phyloP scores from a whole-genome alignment of 116 monocot species.

The Zostera marina region DNA sequence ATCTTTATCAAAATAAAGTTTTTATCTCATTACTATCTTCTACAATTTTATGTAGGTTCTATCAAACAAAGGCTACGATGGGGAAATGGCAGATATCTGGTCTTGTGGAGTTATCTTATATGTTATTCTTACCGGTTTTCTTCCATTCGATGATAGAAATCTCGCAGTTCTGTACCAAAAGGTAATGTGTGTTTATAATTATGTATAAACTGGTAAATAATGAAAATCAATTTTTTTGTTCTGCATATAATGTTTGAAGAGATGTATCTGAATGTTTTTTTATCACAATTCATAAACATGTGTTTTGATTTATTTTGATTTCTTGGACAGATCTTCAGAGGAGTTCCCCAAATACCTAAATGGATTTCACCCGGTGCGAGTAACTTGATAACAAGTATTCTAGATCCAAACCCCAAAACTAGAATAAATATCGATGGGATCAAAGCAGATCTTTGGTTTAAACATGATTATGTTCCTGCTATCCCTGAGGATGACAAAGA shows the following conservation, averaged over 20 bases:
- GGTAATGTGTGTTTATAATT: slow-evolving; percentile 21
- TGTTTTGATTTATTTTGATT: neutral
- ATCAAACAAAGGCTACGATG: slow-evolving; percentile 76
- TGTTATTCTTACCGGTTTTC: slow-evolving; percentile 63
- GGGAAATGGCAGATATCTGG: slow-evolving; percentile 77
- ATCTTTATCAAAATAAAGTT: too few relatives aligned
- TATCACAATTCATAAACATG: too few relatives aligned
- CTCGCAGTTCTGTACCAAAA: slow-evolving; percentile 86
- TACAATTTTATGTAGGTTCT: slow-evolving; percentile 30
- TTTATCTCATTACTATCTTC: neutral
- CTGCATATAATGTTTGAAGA: neutral
- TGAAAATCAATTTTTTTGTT: too few relatives aligned
- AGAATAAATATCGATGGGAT: slow-evolving; percentile 48
- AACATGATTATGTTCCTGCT: slow-evolving; percentile 44
- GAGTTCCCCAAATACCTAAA: slow-evolving; percentile 51
- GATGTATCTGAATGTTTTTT: neutral
- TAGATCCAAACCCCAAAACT: slow-evolving; percentile 79
- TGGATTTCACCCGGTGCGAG: slow-evolving; percentile 60
- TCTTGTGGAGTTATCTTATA: slow-evolving; percentile 93
- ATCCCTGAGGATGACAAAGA: slow-evolving; percentile 35
- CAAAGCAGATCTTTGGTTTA: slow-evolving; percentile 74
- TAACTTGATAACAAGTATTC: slow-evolving; percentile 59
- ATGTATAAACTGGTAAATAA: too few relatives aligned
- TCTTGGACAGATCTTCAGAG: slow-evolving; percentile 50
- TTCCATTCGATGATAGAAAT: slow-evolving; percentile 92